Conservation (phyloP, 305 asterid genomes). For the Fraxinus xanthoxyloides region DNA sequence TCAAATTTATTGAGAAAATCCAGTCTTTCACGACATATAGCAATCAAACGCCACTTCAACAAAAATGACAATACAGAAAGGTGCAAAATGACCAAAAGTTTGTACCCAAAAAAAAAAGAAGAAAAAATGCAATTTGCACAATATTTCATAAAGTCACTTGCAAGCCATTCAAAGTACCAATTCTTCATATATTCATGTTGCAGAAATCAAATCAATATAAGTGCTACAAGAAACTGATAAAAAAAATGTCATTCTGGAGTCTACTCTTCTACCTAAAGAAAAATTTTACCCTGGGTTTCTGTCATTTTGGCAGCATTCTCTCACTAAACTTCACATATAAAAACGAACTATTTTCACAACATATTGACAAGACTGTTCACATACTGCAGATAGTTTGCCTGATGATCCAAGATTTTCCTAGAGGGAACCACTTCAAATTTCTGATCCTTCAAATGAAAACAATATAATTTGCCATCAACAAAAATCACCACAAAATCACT, state of each 20-base stretch:
- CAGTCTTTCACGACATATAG: too few relatives aligned
- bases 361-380: conserved; percentile 43
- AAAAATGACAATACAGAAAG: too few relatives aligned
- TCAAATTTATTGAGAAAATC: too few relatives aligned
- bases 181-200: neutral
- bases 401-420: neutral
- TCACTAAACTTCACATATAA: neutral
- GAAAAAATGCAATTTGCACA: neutral
- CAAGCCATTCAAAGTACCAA: neutral
- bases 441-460: conserved; percentile 24
- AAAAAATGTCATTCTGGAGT: neutral
- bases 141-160: neutral
- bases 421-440: neutral
- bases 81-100: neutral
- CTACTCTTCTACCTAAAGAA: neutral
- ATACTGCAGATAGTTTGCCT: conserved; percentile 32
- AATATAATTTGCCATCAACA: conserved; percentile 12
- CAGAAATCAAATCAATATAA: neutral
- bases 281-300: neutral
- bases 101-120: neutral
- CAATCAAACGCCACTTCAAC: too few relatives aligned
- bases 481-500: conserved; percentile 36
- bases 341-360: neutral
- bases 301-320: neutral
- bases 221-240: neutral